Evolutionary conservation across 805 yeast genomes (phyloP), one percentile per base, ranked within the genome.

Genomic region (Pichia sporocuriosa): DNA sequence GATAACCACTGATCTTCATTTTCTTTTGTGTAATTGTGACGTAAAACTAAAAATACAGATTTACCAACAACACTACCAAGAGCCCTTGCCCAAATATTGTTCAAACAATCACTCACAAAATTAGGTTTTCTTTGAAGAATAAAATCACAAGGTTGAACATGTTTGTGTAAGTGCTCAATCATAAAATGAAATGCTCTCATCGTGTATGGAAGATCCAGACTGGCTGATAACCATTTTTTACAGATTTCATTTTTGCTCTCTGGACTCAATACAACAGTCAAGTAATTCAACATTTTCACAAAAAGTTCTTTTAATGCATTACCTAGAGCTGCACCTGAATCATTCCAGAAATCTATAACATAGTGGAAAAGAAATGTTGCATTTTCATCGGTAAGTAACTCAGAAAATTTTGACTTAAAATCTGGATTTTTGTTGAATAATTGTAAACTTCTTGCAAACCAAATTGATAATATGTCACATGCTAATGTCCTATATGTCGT

Each of bases 21-120:
- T 16, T 40, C 42, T 6, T 19, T 19, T 15, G 52, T 21, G 15
- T 33, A 27, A 44, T 67, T 67, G 32, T 60, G 60, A 28, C 63
- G 56, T 40, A 70, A 54, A 2, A 75, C 45, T 0, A 70, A 53
- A 6, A 66, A 65, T 1, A 81, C 43, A 15, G 79, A 68, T 52
- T 77, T 81, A n/a, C 84, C 79, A 16, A 78, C 68, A 3, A 81
- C 72, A 45, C 77, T 83, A 0, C 93, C 81, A 42, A 86, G 56
- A 0, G 86, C 73, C 49, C 74, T 77, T 1, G 79, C 68, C 48
- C 66, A 61, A 63, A 83, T 77, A 15, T 68, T 58, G 2, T 61
- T 51, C 12, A 83, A 54, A n/a, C 83, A 69, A 9, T 62, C 62
- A 3, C 49, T 50, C 4, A 77, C 59, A 45, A 83, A 77, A 1